Conservation (phyloP, 1,139 yeast species). For the Taphrina communis region DNA sequence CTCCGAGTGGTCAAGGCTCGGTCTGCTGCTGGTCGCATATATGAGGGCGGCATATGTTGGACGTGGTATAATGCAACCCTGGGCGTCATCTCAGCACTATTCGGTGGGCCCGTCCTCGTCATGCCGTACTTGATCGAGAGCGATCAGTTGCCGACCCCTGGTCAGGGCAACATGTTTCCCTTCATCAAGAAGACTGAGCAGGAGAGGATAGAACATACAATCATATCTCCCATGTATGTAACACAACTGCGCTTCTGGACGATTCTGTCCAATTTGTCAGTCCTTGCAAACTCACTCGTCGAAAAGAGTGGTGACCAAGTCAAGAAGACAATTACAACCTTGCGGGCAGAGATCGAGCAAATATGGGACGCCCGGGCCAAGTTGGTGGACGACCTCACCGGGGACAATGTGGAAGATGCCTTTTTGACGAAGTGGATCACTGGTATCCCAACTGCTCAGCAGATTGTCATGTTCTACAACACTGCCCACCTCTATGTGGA, state of each 20-base stretch:
- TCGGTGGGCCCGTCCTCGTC: constrained; percentile 33
- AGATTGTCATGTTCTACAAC: constrained; percentile 16
- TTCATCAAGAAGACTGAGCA: constrained; percentile 38
- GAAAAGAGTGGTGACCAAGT: constrained; percentile 1
- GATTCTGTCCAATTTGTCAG: constrained; percentile 17
- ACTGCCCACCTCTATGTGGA: constrained; percentile 20
- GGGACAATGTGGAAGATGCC: constrained; percentile 24
- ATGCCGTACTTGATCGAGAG: constrained; percentile 35
- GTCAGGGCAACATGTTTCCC: constrained; percentile 41
- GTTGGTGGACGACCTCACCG: constrained; percentile 31
- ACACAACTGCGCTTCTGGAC: constrained; percentile 10
- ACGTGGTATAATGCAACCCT: constrained; percentile 29
- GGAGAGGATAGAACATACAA: constrained; percentile 35
- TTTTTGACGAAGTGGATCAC: constrained; percentile 32
- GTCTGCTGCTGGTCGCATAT: constrained; percentile 32
- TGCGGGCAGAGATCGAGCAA: constrained; percentile 17
- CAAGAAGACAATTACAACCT: background rate
- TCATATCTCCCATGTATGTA: constrained; percentile 33
- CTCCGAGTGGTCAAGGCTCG: constrained; percentile 38
- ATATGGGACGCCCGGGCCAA: constrained; percentile 32
- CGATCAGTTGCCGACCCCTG: constrained; percentile 38
- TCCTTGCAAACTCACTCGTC: constrained; percentile 20
- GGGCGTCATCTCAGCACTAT: constrained; percentile 30
- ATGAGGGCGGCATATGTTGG: constrained; percentile 37
- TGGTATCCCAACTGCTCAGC: constrained; percentile 35